A percentile compares a stretch with the other conserved stretches of the same genome.
Conservation (phyloP, 208 protist species). For the Acanthamoeba culbertsoni region DNA sequence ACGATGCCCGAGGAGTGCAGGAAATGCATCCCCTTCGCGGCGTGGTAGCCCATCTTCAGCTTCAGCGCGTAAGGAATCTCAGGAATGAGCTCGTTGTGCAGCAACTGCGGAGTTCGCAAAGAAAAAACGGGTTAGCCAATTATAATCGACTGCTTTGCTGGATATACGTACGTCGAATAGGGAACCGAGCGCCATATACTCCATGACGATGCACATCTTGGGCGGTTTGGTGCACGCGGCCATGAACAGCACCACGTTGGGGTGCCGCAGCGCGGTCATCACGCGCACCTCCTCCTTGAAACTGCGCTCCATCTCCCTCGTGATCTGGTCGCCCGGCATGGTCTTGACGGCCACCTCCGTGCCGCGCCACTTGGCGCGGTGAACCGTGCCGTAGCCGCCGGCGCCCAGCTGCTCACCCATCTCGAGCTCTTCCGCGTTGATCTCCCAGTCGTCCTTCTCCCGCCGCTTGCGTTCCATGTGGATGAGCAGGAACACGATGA, state of each 20-base stretch:
- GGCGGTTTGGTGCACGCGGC: background rate
- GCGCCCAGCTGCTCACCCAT: slow-evolving; percentile 71
- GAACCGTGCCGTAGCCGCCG: slow-evolving; percentile 72
- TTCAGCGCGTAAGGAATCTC: background rate
- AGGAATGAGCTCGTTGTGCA: slow-evolving; percentile 30
- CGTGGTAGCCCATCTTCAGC: slow-evolving; percentile 37
- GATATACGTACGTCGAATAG: background rate
- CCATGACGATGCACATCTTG: slow-evolving; percentile 35
- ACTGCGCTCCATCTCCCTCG: background rate
- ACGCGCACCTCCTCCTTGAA: slow-evolving; percentile 29
- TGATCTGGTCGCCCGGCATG: background rate
- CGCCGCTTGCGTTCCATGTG: slow-evolving; percentile 25
- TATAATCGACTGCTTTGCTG: background rate
- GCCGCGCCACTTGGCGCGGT: slow-evolving; percentile 67
- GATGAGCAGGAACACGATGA: background rate
- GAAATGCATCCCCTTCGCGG: slow-evolving; percentile 36
- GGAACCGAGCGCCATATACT: slow-evolving; percentile 28
- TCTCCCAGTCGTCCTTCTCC: slow-evolving; percentile 59
- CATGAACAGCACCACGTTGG: slow-evolving; percentile 49
- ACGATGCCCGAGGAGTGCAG: slow-evolving; percentile 13
- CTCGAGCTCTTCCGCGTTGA: slow-evolving; percentile 72
- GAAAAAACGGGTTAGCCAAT: background rate
- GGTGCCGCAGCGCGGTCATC: background rate
- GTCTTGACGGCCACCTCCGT: slow-evolving; percentile 74
- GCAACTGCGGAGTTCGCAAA: background rate